Evolutionary conservation across 192 early-diverging fungal genomes (phyloP).

Genomic region (Entomortierella beljakovae): DNA sequence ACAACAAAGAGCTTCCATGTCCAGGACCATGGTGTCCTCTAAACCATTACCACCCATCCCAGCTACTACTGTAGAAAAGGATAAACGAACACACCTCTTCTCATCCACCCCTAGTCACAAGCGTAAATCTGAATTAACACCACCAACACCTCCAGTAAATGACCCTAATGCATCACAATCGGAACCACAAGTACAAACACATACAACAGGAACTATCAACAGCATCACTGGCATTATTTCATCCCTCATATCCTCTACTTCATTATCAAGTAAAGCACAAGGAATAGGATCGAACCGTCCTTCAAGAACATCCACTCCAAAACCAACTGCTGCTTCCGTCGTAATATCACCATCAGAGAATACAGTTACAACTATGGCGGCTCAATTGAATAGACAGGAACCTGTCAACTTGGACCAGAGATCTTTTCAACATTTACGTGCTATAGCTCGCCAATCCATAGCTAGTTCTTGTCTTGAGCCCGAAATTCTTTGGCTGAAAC

Average conservation of each 20-base stretch:
- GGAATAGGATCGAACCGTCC: not conserved
- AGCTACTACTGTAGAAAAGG: constrained; percentile 13
- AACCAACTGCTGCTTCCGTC: not conserved
- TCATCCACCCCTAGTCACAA: constrained; percentile 20
- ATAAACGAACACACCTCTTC: constrained; percentile 19
- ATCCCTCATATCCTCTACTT: constrained; percentile 4
- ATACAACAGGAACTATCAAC: not conserved
- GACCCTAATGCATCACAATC: not conserved
- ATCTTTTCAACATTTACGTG: constrained; percentile 39
- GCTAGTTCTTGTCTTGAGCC: constrained; percentile 43
- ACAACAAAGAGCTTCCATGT: not conserved
- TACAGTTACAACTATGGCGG: not conserved
- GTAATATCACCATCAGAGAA: not conserved
- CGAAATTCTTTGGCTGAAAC: constrained; percentile 45
- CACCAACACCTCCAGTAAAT: not conserved
- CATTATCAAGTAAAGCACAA: not conserved
- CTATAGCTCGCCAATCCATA: constrained; percentile 50
- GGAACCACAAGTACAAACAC: constrained; percentile 1
- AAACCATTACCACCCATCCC: constrained; percentile 54
- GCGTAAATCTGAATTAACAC: constrained; percentile 14
- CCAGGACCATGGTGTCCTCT: constrained; percentile 42
- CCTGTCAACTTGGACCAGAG: constrained; percentile 33
- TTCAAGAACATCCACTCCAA: constrained; percentile 8
- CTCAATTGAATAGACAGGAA: not conserved
- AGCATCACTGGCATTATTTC: constrained; percentile 7